A percentile compares a stretch with the other conserved stretches of the same genome.
phyloP scores from a whole-genome alignment of 768 basidiomycete genomes.

The Russula emetica region DNA sequence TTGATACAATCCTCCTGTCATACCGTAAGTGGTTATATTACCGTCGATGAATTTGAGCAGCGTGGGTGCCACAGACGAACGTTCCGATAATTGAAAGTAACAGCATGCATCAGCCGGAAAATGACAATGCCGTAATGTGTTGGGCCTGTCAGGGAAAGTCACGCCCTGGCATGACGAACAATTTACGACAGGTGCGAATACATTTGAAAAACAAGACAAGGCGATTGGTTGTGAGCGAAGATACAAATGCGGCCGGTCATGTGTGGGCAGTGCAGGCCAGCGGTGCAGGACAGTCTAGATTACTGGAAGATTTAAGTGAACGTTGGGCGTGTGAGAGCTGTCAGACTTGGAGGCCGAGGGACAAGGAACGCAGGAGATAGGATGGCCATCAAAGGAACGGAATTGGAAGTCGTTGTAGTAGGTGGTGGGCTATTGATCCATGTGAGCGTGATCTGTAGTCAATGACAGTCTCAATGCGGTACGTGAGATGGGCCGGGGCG shows the following conservation, averaged over 20 bases:
- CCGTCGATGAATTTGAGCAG: not conserved
- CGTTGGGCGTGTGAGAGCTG: not conserved
- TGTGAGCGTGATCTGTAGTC: too few species aligned
- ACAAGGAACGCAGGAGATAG: too few species aligned
- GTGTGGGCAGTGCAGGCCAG: not conserved
- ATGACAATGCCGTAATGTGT: not conserved
- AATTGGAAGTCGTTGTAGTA: too few species aligned
- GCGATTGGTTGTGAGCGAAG: not conserved
- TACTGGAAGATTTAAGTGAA: not conserved
- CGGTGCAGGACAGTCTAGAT: not conserved
- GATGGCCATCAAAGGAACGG: not conserved
- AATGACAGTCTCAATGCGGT: too few species aligned
- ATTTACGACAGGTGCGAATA: not conserved
- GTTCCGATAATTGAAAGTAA: not conserved
- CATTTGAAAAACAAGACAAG: not conserved
- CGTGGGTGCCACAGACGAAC: not conserved
- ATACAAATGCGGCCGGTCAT: not conserved
- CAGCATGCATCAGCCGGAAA: not conserved
- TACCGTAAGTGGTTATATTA: not conserved
- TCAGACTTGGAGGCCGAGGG: too few species aligned
- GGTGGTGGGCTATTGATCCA: not conserved
- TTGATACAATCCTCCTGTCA: not conserved
- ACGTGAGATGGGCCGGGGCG: too few species aligned
- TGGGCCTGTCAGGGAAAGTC: not conserved
- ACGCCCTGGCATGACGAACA: not conserved